Conservation (phyloP, 805 yeast species). For the Ogataea paraovalis region DNA sequence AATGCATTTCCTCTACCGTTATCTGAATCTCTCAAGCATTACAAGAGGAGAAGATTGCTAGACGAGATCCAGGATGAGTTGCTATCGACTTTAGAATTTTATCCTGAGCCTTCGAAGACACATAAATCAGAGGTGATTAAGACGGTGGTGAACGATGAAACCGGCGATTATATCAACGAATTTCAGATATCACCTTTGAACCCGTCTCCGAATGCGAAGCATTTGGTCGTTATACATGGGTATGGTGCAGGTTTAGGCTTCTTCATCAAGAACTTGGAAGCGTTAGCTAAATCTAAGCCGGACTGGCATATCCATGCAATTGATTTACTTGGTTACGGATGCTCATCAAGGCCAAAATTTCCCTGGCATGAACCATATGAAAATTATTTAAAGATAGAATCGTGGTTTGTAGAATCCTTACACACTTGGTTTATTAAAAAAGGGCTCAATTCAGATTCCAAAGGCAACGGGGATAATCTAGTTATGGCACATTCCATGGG, state of each 20-base stretch:
- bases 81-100: constrained; percentile 52
- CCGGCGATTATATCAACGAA: constrained; percentile 67
- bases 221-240: constrained; percentile 82
- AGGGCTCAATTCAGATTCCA: constrained; percentile 28
- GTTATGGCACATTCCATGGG: constrained; percentile 91
- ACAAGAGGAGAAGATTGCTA: constrained; percentile 26
- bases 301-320: constrained; percentile 79
- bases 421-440: constrained; percentile 56
- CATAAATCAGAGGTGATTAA: constrained; percentile 45
- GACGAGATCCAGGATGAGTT: constrained; percentile 39
- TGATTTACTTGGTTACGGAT: constrained; percentile 88
- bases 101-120: constrained; percentile 47
- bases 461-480: constrained; percentile 34
- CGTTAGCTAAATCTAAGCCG: constrained; percentile 27
- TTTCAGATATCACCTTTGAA: constrained; percentile 49
- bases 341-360: constrained; percentile 77
- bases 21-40: constrained; percentile 52
- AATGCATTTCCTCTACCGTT: constrained; percentile 56
- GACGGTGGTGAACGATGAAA: constrained; percentile 47
- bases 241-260: constrained; percentile 90
- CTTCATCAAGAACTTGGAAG: constrained; percentile 64
- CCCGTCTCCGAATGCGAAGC: constrained; percentile 27
- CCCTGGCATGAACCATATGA: constrained; percentile 34
- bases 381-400: constrained; percentile 48
- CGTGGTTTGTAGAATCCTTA: constrained; percentile 62